These are phyloP conservation scores for Colletotrichum siamense DNA, from an alignment of 2,329 filamentous ascomycete genomes.

Conservation along the genomic window DNA sequence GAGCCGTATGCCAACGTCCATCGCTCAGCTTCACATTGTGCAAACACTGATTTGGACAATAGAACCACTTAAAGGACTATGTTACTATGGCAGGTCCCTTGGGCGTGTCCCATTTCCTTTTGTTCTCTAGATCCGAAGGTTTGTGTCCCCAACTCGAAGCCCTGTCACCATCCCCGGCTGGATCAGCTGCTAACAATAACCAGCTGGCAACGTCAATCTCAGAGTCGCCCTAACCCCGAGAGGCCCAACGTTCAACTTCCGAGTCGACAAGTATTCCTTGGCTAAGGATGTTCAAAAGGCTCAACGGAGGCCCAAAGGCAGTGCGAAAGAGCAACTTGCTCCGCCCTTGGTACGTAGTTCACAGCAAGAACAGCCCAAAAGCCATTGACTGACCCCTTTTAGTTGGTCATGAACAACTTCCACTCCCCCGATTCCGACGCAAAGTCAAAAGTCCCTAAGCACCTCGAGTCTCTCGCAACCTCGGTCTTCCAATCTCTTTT, in stretches of 20 bases:
- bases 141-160: neutral
- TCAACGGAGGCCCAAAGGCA: conserved; percentile 81
- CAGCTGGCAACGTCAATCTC: conserved; percentile 86
- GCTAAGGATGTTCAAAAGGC: conserved; percentile 88
- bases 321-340: conserved; percentile 84
- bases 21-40: neutral
- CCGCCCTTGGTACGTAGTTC: conserved; percentile 73
- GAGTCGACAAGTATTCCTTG: conserved; percentile 92
- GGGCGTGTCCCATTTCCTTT: conserved; percentile 88
- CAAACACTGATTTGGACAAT: neutral
- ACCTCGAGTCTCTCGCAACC: conserved; percentile 90
- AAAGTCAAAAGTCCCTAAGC: conserved; percentile 80
- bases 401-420: conserved; percentile 99
- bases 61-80: conserved; percentile 88
- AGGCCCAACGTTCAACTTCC: conserved; percentile 92
- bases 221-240: conserved; percentile 86
- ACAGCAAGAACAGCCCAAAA: neutral
- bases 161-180: neutral
- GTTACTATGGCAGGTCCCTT: conserved; percentile 94
- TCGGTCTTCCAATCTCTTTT: conserved; percentile 97
- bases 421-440: conserved; percentile 66
- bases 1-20: conserved; percentile 51
- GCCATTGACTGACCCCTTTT: conserved; percentile 28
- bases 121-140: conserved; percentile 88
- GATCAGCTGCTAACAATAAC: neutral